phyloP scores from a whole-genome alignment of 257 asterid species.

The Solanum pennellii region DNA sequence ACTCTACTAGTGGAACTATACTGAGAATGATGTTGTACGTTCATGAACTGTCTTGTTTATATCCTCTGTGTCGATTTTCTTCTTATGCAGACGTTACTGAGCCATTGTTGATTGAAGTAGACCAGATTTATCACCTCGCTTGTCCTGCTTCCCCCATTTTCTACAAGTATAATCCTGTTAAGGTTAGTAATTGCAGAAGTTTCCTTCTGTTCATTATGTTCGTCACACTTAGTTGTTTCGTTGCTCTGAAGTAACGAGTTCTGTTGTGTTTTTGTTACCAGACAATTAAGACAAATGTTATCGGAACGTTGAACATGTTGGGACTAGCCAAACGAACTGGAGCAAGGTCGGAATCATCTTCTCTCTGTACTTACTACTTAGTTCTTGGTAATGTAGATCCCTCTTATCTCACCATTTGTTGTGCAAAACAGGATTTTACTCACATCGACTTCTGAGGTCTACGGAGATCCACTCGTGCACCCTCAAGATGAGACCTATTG shows the following conservation, averaged over 20 bases:
- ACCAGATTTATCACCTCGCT: conserved; percentile 92
- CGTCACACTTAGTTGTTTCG: background rate
- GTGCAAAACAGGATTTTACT: conserved; percentile 53
- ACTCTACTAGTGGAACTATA: background rate
- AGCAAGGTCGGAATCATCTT: conserved; percentile 48
- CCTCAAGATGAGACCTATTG: conserved; percentile 88
- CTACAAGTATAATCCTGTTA: conserved; percentile 92
- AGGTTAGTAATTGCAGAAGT: conserved; percentile 25
- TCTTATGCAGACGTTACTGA: conserved; percentile 69
- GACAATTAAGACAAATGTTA: conserved; percentile 95
- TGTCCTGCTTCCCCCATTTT: conserved; percentile 96
- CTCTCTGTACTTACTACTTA: background rate
- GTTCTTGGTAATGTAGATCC: background rate
- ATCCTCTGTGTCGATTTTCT: background rate
- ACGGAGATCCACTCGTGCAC: conserved; percentile 93
- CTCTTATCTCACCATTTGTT: background rate
- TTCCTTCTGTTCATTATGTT: background rate
- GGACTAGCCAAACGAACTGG: conserved; percentile 98
- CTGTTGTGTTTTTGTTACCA: conserved; percentile 8
- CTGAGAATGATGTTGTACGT: background rate
- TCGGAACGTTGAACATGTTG: conserved; percentile 91
- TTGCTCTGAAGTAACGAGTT: background rate
- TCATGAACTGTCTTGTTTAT: background rate
- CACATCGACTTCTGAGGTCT: conserved; percentile 93
- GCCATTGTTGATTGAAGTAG: conserved; percentile 76